Base-by-base conservation (phyloP, 345 rosid species). In the Raphanus raphanistrum region DNA sequence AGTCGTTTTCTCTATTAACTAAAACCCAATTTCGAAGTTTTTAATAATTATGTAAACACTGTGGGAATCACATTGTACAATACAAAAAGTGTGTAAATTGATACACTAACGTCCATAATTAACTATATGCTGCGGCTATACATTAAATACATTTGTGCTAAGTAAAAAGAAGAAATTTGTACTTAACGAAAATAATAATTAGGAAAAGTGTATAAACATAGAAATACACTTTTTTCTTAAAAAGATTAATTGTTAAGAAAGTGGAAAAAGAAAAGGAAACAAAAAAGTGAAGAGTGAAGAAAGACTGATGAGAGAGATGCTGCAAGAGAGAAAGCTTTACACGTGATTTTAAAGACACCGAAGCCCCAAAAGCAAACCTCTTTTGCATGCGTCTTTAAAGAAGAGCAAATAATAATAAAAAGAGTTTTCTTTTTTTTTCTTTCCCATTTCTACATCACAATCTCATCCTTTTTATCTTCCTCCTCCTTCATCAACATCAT, bases 331-430 rank as follows among this genome's bases (percentile, higher is more conserved):
- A 81, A 75, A 36, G 54, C 79, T 88, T 90, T 85, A 88, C 98
- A 94, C 98, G 95, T 94, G 98, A 89, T 88, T 88, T 84, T 84
- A 95, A 89, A 74, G 68, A 74, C 76, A 80, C 52, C 78, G 73
- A 89, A 84, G 77, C 96, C 82, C 87, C 83, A 84, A 89, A 90
- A 87, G 90, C 88, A 81, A 80, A 63, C 72, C 13, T 74, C 82
- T 80, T 80, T 92, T 92, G 97, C 98, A 90, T 94, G 98, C 97
- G 93, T 92, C 94, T 67, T 80, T 70, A 88, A 87, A 83, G 85
- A 81, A 89, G 87, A 88, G 15, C 64, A 26, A 4, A 3, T 9
- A 48, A 48, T 48, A 48, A 48, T 26, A 52, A 28, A 29, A n/a
- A 63, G 2, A 72, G 21, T 3, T n/a, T 54, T 16, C 3, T 54